A percentile compares a stretch with the other conserved stretches of the same genome.
Conservation (phyloP, 495 filamentous ascomycete genomes). For the Podospora conica region DNA sequence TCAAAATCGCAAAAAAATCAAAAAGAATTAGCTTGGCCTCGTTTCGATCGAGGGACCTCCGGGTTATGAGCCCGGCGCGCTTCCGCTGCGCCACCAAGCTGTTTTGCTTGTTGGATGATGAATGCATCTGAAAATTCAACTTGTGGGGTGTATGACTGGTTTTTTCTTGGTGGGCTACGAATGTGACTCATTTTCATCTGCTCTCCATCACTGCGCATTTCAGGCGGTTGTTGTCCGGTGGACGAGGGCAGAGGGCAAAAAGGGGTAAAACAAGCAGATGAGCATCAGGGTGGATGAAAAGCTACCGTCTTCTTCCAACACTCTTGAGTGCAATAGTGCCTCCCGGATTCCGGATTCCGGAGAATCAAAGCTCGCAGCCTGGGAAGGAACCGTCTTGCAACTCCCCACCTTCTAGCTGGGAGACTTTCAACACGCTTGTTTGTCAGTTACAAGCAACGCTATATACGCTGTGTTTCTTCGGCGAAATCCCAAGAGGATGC, state of each 20-base stretch:
- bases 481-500: background rate
- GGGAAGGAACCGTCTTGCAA: no score
- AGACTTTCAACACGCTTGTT: no score
- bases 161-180: background rate
- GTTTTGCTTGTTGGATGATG: background rate
- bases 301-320: no score
- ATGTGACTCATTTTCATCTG: background rate
- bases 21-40: background rate
- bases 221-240: background rate
- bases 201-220: no score
- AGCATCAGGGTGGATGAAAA: no score
- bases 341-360: no score
- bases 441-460: background rate
- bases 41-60: constrained; percentile 6
- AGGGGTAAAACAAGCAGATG: background rate
- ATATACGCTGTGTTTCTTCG: background rate
- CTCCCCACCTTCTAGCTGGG: no score
- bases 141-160: background rate
- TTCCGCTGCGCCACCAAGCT: constrained; percentile 5
- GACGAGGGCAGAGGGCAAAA: no score
- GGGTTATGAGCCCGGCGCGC: constrained; percentile 7
- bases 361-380: no score
- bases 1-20: no score
- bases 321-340: no score
- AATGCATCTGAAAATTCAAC: background rate